phyloP scores from a whole-genome alignment of 192 early-diverging fungal genomes.

The Backusella macrospora region DNA sequence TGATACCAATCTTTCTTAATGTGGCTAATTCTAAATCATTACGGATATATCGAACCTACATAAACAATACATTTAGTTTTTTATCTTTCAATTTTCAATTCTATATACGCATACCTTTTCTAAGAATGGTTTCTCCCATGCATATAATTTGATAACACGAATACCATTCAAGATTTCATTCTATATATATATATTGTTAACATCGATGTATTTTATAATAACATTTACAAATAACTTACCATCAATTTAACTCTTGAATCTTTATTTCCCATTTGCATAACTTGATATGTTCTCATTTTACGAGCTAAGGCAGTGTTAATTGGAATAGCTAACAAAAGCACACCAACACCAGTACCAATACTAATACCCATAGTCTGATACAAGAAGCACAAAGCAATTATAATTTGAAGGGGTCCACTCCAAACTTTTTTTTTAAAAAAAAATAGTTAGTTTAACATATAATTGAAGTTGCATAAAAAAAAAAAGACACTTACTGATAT shows the following conservation, averaged over 20 bases:
- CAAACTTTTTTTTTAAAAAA: slow-evolving; percentile 18
- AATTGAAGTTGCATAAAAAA: not conserved
- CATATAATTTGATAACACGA: slow-evolving; percentile 95
- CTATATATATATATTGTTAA: not conserved
- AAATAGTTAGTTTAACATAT: not conserved
- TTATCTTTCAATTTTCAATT: no score
- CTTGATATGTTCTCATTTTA: slow-evolving; percentile 68
- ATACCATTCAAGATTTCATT: slow-evolving; percentile 91
- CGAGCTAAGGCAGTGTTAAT: slow-evolving; percentile 69
- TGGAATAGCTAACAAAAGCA: slow-evolving; percentile 86
- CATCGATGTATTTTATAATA: no score
- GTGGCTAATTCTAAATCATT: slow-evolving; percentile 78
- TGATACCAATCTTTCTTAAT: slow-evolving; percentile 71
- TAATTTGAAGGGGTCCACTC: slow-evolving; percentile 34
- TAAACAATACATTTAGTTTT: no score
- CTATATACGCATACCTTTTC: slow-evolving; percentile 41
- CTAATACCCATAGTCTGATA: slow-evolving; percentile 72
- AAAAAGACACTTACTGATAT: slow-evolving; percentile 48
- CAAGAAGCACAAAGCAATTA: slow-evolving; percentile 24
- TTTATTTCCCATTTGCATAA: slow-evolving; percentile 86
- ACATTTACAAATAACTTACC: not conserved
- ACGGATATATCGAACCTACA: slow-evolving; percentile 57
- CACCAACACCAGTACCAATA: slow-evolving; percentile 81
- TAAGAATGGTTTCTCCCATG: slow-evolving; percentile 86
- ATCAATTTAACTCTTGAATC: slow-evolving; percentile 64